Evolutionary conservation across 2,329 filamentous ascomycete genomes (phyloP), one percentile per base, ranked within the genome.

Genomic region (Pseudomassariella vexata): DNA sequence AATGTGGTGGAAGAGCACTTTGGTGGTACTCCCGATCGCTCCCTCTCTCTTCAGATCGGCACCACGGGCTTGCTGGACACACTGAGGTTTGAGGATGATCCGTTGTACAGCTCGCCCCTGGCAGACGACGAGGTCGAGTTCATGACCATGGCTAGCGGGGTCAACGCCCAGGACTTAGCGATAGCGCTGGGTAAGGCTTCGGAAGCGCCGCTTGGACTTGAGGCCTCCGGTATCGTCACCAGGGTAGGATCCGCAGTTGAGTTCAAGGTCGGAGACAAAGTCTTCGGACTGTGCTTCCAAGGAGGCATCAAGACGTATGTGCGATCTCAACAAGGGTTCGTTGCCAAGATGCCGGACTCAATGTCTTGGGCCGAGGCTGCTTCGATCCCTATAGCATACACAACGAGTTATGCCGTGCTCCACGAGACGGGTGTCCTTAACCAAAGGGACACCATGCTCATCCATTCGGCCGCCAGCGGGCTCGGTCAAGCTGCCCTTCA

Each of bases 251-350:
- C 24, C 6, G 19, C 21, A 9, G 40, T 40, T 12, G 22, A 8
- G 3, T 45, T 45, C 26, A 28, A 40, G 19, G 28, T 25, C 11
- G 45, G 41, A 9, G 46, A 49, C 24, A 35, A 30, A 10, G 42
- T 49, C n/a, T 36, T 49, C 6, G 48, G 47, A 1, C 29, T 50
- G 6, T 39, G 44, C 6, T 31, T 32, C n/a, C 30, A 31, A 5
- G 44, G 45, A 2, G 33, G 38, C 5, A 22, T 52, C 17, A 48
- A 43, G 17, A 50, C 45, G 6, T 38, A 40, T 14, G 43, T 34
- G 8, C 38, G 46, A 23, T 35, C 43, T 6, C 19, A 21, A 6
- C 40, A 46, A 6, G 27, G 28, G 5, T 37, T 48, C 19, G 25
- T 49, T n/a, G 29, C 30, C 9, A 40, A 23, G 8, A 10, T 46